A percentile compares a stretch with the other conserved stretches of the same genome.
These are phyloP conservation scores for Malassezia sp. DNA, from an alignment of 1,284 basidiomycete genomes.

Conservation along the genomic window DNA sequence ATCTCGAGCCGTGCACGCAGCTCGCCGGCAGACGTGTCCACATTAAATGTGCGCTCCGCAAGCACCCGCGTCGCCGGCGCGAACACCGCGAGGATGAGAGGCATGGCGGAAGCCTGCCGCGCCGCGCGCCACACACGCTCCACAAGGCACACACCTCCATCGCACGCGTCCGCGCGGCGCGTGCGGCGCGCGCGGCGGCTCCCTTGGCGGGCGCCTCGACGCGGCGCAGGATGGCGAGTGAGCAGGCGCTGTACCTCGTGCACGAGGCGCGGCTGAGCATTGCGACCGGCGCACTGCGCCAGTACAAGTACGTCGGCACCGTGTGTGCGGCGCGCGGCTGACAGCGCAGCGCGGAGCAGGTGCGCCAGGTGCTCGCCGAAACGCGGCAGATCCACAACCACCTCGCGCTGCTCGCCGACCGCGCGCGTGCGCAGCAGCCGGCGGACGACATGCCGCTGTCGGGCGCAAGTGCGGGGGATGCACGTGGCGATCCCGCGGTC, in stretches of 20 bases:
- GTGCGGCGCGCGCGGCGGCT: neutral
- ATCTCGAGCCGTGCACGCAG: conserved; percentile 4
- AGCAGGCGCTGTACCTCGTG: conserved; percentile 76
- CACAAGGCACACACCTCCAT: conserved; percentile 2
- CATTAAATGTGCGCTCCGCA: neutral
- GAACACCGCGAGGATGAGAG: neutral
- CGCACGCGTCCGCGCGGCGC: neutral
- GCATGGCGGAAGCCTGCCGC: neutral
- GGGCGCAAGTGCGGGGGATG: conserved; percentile 15
- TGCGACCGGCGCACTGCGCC: conserved; percentile 68
- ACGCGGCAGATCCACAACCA: conserved; percentile 66
- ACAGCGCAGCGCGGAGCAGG: conserved; percentile 57
- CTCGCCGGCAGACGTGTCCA: neutral
- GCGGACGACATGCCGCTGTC: conserved; percentile 30
- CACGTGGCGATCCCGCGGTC: conserved; percentile 45
- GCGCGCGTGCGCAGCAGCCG: conserved; percentile 46
- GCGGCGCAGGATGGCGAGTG: conserved; percentile 52
- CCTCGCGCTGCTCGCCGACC: conserved; percentile 50
- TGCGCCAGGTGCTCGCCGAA: conserved; percentile 75
- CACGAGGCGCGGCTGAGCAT: conserved; percentile 72
- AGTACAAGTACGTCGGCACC: conserved; percentile 60
- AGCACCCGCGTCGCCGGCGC: conserved; percentile 7
- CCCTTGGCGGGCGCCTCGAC: neutral
- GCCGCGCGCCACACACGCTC: too few relatives aligned
- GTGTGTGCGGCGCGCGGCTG: neutral